Base-by-base conservation (phyloP, 441 rosid species). In the Gossypium davidsonii region DNA sequence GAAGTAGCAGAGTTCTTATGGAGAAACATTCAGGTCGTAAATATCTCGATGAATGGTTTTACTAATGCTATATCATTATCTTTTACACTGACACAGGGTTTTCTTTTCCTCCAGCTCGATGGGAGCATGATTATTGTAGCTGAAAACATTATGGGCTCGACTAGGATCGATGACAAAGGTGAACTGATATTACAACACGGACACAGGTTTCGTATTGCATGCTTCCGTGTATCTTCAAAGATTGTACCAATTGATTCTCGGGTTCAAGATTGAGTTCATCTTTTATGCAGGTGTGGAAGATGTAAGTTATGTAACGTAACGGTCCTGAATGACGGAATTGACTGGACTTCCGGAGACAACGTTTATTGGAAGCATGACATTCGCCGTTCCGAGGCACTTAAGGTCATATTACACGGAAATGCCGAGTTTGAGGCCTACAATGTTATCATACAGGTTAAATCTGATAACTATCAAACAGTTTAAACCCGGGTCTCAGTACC, bases 1-100 rank as follows among this genome's bases (percentile, higher is more conserved):
- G 98, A 94, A 81, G 86, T 92, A 74, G 91, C 97, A 46, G 97
- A 92, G 80, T 91, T 94, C 81, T 80, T 83, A 63, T 94, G 97
- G 98, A 89, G 85, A 86, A 86, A 90, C 77, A 92, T 92, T 76
- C 82, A 92, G 97, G 97, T 94, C 76, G 58, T 20, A 69, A n/a
- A 74, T 23, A 14, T 73, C 57, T 67, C 37, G 23, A 44, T 62
- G 58, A 39, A 64, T 69, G 51, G 34, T 69, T 68, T 28, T 67
- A 44, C 9, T 28, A 60, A 71, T 62, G 39, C 28, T 67, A 70
- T 62, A 31, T 58, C 20, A 7, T 60, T 42, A 61, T 71, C 37
- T 56, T 72, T 67, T 60, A 31, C 80, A 73, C 78, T 79, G 57
- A 80, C 31, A 28, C 69, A 78, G 58, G 1, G 1, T 18, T 53